Evolutionary conservation across 2,329 filamentous ascomycete species (phyloP), one percentile per base, ranked within the genome.

Genomic region (Metarhizium rileyi): DNA sequence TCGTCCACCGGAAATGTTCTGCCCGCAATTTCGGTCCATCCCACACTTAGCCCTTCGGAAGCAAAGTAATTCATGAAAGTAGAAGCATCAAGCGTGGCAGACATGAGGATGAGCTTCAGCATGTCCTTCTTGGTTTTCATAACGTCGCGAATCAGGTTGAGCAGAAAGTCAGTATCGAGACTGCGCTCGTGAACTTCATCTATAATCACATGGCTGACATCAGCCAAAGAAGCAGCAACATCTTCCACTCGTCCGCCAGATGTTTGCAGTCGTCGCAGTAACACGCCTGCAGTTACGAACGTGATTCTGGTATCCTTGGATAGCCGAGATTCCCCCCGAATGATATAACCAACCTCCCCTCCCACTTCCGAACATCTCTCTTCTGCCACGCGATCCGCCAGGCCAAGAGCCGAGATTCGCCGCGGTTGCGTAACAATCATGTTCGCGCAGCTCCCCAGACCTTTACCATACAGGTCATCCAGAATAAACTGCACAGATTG

Each of bases 121-220:
- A 95, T 76, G 54, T 94, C 87, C 58, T 82, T 84, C 45, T 87
- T 78, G 56, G 76, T 74, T 51, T 77, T 78, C 55, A 96, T 68
- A 6, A 95, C 87, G 63, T 95, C 87, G 49, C 89, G 81, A 30
- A 98, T 72, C 46, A 98, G 77, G 41, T 90, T 90, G 47, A 98
- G 76, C 9, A 97, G 72, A 61, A 98, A 96, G 64, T 98, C 91
- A 0, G 90, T 96, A 61, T 97, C 93, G 9, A 98, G 73, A 67
- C 88, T 95, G 49, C 91, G 82, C 66, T 98, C 91, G 69, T 98
- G 91, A 3, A 97, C 91, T 67, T 98, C 91, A 63, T 98, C 91
- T 42, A 97, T 90, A 18, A 97, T 86, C 7, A 98, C 81, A 63
- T 98, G 93, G 57, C 87, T 96, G 54, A 98, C 84, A 66, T 96